phyloP scores from a whole-genome alignment of 2,329 filamentous ascomycete species.

The Tolypocladium sp. region DNA sequence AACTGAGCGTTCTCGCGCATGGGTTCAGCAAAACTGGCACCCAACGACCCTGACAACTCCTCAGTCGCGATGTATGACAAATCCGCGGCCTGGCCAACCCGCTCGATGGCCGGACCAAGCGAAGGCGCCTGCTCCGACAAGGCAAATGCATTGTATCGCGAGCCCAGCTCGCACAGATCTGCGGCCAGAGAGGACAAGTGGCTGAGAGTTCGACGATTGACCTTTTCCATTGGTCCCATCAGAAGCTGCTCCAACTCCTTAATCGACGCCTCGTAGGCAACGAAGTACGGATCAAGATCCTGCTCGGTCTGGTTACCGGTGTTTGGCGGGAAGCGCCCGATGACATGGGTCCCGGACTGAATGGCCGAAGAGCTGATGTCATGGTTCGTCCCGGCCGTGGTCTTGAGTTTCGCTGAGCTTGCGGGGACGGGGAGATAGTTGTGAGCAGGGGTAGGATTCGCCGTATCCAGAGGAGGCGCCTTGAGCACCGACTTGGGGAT shows the following conservation, averaged over 20 bases:
- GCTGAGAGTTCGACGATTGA: conserved; percentile 80
- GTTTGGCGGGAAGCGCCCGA: conserved; percentile 75
- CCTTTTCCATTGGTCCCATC: conserved; percentile 91
- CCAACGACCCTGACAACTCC: conserved; percentile 79
- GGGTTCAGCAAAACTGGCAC: conserved; percentile 89
- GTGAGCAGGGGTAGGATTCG: conserved; percentile 85
- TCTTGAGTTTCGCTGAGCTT: conserved; percentile 75
- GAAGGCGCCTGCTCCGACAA: conserved; percentile 85
- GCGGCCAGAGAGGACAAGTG: conserved; percentile 77
- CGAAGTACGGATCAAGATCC: conserved; percentile 92
- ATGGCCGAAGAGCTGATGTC: conserved; percentile 26
- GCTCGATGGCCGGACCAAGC: conserved; percentile 86
- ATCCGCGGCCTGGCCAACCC: conserved; percentile 88
- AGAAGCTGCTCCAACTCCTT: conserved; percentile 84
- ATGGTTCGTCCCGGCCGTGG: conserved; percentile 29
- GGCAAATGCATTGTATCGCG: conserved; percentile 94
- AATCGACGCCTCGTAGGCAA: conserved; percentile 83
- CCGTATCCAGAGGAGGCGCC: conserved; percentile 87
- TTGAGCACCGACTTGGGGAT: conserved; percentile 92
- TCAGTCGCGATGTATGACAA: conserved; percentile 93
- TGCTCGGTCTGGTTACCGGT: conserved; percentile 70
- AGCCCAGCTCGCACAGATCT: conserved; percentile 86
- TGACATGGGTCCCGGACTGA: conserved; percentile 45
- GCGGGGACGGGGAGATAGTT: conserved; percentile 80
- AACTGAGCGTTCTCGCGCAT: conserved; percentile 98